Conservation (phyloP, 176 grass and related monocot genomes). For the Eragrostis curvula region DNA sequence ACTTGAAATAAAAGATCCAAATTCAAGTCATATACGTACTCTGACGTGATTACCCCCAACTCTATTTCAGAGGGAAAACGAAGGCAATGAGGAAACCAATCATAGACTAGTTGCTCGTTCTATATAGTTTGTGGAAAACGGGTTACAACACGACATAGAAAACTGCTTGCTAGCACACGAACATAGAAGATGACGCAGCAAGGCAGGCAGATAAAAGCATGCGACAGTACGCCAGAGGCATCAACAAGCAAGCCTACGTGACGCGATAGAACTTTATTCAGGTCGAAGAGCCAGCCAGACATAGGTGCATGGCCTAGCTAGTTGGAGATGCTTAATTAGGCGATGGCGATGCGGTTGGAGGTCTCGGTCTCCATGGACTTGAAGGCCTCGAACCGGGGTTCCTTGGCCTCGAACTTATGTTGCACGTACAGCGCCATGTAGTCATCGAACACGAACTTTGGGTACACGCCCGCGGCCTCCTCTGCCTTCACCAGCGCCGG, state of each 20-base stretch:
- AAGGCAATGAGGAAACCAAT: too few relatives aligned
- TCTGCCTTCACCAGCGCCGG: slow-evolving; percentile 53
- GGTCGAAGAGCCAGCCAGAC: not conserved
- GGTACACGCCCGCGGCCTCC: slow-evolving; percentile 39
- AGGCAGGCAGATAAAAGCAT: not conserved
- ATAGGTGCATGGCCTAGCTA: not conserved
- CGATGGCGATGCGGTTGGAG: slow-evolving; percentile 52
- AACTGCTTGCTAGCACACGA: not conserved
- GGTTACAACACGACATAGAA: not conserved
- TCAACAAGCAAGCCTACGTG: not conserved
- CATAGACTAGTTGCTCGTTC: not conserved
- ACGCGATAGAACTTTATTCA: slow-evolving; percentile 21
- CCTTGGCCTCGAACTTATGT: slow-evolving; percentile 84
- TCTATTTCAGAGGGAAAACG: not conserved
- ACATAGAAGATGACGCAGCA: not conserved
- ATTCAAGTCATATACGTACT: too few relatives aligned
- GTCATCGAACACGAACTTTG: slow-evolving; percentile 81
- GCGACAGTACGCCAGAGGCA: not conserved
- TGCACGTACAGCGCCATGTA: slow-evolving; percentile 89
- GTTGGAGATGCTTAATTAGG: slow-evolving; percentile 4
- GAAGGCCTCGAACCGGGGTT: slow-evolving; percentile 77
- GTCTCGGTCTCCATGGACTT: slow-evolving; percentile 60
- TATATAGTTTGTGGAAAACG: not conserved
- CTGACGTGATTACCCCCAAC: too few relatives aligned
- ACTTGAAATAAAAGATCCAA: too few relatives aligned